These are phyloP conservation scores for Euphorbia corollata DNA, from an alignment of 441 rosid genomes.

Conservation along the genomic window DNA sequence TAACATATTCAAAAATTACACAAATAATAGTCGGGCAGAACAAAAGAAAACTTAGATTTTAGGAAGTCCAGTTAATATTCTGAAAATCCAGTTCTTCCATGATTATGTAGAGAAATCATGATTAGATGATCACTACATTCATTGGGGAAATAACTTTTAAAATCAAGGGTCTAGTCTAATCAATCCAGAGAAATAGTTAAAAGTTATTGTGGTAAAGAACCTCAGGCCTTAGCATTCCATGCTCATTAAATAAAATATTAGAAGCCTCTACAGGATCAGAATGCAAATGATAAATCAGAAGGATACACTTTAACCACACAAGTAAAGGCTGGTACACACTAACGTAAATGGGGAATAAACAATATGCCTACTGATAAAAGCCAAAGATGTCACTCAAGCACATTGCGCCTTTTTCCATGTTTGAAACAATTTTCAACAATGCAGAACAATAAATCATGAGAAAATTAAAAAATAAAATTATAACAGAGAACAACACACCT, in stretches of 20 bases:
- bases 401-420: background rate
- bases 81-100: background rate
- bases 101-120: background rate
- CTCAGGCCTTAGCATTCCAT: background rate
- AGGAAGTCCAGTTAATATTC: background rate
- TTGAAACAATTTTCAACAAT: slow-evolving; percentile 13
- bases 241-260: background rate
- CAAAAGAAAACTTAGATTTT: background rate
- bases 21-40: background rate
- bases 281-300: background rate
- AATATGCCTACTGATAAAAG: slow-evolving; percentile 5
- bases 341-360: background rate
- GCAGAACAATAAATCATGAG: slow-evolving; percentile 10
- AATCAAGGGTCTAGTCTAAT: background rate
- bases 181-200: background rate
- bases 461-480: background rate
- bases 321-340: background rate
- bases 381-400: background rate
- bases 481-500: slow-evolving; percentile 39
- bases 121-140: background rate
- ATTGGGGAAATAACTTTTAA: background rate
- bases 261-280: slow-evolving; percentile 3
- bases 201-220: slow-evolving; percentile 1
- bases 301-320: background rate
- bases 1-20: background rate